A percentile compares a stretch with the other conserved stretches of the same genome.
These are phyloP conservation scores for Erigeron philadelphicus DNA, from an alignment of 140 eudicot species.

Conservation along the genomic window DNA sequence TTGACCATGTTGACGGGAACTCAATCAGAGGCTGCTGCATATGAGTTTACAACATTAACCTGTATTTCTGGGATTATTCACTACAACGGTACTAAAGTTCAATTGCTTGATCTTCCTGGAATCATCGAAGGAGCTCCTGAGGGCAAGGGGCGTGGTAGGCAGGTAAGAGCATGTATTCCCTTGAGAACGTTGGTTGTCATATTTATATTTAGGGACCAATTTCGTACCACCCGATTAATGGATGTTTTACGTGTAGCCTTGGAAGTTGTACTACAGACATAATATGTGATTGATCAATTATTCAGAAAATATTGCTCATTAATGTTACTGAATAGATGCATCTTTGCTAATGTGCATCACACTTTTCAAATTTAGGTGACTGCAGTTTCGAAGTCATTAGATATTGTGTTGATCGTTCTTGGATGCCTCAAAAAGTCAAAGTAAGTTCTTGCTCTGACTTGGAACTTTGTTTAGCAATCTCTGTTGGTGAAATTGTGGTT, in stretches of 20 bases:
- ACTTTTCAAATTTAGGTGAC: conserved; percentile 56
- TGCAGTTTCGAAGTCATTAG: conserved; percentile 97
- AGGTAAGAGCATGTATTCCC: conserved; percentile 40
- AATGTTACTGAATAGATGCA: conserved; percentile 2
- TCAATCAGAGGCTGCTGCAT: conserved; percentile 96
- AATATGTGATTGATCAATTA: background rate
- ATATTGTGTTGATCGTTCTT: conserved; percentile 88
- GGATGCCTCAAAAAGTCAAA: conserved; percentile 98
- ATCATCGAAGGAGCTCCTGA: conserved; percentile 98
- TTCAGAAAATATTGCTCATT: conserved; percentile 8
- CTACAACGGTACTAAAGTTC: conserved; percentile 91
- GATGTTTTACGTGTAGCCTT: conserved; percentile 11
- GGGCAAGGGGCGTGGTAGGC: conserved; percentile 99
- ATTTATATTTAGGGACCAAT: background rate
- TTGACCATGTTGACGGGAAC: conserved; percentile 89
- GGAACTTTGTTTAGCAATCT: conserved; percentile 11
- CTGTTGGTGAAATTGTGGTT: conserved; percentile 6
- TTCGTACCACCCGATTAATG: background rate
- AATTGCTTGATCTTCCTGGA: conserved; percentile 97
- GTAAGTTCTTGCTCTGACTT: conserved; percentile 44
- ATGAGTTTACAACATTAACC: conserved; percentile 93
- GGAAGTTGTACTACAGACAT: background rate
- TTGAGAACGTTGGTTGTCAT: conserved; percentile 3
- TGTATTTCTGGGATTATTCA: conserved; percentile 96
- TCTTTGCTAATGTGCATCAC: conserved; percentile 21